Evolutionary conservation across 495 filamentous ascomycete species (phyloP).

Genomic region (Neurospora pannonica): DNA sequence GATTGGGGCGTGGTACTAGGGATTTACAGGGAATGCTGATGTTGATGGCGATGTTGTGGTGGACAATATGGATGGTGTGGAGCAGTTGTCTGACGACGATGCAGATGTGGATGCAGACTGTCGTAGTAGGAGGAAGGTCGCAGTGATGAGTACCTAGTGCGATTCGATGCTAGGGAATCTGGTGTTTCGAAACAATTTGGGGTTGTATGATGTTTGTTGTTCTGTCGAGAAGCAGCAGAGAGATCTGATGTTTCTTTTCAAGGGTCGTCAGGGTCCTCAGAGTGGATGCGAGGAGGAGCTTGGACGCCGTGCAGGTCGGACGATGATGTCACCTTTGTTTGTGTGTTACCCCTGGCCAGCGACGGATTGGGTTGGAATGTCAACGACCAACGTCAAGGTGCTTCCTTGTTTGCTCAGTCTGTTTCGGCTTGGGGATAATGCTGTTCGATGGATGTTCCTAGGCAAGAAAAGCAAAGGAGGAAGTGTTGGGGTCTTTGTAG

Average conservation of each 20-base stretch:
- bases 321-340: neutral
- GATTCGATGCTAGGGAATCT: neutral
- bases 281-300: neutral
- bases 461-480: neutral
- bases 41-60: neutral
- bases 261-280: neutral
- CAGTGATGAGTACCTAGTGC: neutral
- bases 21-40: neutral
- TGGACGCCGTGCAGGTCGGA: neutral
- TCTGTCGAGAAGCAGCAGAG: too few relatives aligned
- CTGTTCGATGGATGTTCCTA: neutral
- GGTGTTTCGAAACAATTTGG: neutral
- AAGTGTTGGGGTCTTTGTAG: neutral
- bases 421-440: neutral
- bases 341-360: neutral
- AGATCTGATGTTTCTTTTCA: neutral
- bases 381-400: neutral
- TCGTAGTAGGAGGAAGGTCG: neutral
- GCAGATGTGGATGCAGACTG: neutral
- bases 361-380: neutral
- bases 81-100: neutral
- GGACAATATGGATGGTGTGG: neutral
- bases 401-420: neutral
- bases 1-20: neutral
- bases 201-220: neutral